Conservation (phyloP, 768 basidiomycete genomes). For the Epithele typhae region DNA sequence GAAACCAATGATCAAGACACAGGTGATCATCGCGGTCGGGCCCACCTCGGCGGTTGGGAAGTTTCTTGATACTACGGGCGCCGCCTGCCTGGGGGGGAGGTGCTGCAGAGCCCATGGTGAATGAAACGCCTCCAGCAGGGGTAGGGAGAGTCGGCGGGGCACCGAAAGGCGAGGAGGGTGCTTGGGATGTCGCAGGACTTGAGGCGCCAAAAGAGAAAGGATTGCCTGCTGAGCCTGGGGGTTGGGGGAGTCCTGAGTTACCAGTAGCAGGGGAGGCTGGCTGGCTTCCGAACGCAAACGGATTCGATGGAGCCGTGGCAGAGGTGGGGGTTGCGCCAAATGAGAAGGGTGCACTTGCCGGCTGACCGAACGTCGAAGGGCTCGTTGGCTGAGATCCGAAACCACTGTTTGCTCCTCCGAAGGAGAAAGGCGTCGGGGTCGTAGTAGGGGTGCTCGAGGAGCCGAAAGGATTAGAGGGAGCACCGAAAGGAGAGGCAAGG, state of each 20-base stretch:
- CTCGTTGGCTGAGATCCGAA: slow-evolving; percentile 27
- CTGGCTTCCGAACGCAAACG: slow-evolving; percentile 28
- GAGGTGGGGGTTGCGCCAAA: slow-evolving; percentile 25
- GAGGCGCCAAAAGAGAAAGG: slow-evolving; percentile 23
- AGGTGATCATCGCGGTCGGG: slow-evolving; percentile 19
- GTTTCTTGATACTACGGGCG: slow-evolving; percentile 25
- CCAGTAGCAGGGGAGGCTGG: slow-evolving; percentile 29
- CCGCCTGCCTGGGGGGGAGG: slow-evolving; percentile 17
- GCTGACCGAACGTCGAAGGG: slow-evolving; percentile 25
- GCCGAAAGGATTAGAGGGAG: slow-evolving; percentile 44
- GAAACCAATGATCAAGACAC: background rate
- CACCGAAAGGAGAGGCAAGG: slow-evolving; percentile 18
- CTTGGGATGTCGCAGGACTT: slow-evolving; percentile 11
- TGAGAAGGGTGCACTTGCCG: slow-evolving; percentile 15
- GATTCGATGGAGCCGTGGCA: slow-evolving; percentile 26
- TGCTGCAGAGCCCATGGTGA: slow-evolving; percentile 28
- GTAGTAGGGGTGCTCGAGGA: slow-evolving; percentile 19
- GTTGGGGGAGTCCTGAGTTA: slow-evolving; percentile 20
- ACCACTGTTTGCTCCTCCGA: slow-evolving; percentile 17
- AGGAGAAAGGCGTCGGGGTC: slow-evolving; percentile 19
- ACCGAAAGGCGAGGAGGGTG: slow-evolving; percentile 26
- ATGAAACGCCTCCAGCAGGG: slow-evolving; percentile 17
- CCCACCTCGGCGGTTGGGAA: slow-evolving; percentile 28
- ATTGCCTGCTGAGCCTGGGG: slow-evolving; percentile 11
- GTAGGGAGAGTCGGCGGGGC: slow-evolving; percentile 13